These are phyloP conservation scores for Leccinum longicurvipes DNA, from an alignment of 768 basidiomycete genomes.

Conservation along the genomic window DNA sequence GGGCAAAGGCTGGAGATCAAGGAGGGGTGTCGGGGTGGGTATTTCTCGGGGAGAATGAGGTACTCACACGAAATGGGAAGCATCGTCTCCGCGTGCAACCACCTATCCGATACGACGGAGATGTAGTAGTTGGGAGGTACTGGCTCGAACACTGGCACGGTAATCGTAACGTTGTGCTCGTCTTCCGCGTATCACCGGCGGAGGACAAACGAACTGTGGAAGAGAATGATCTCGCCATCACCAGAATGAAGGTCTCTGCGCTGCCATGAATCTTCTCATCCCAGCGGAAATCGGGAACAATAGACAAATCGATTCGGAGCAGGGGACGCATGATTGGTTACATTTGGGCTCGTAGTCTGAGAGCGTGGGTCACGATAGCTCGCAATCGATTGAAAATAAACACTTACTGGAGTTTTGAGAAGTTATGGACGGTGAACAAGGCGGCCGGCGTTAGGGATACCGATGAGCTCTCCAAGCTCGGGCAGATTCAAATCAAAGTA, in stretches of 20 bases:
- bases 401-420: conserved; percentile 87
- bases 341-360: conserved; percentile 87
- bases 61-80: conserved; percentile 97
- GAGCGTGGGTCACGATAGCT: not conserved
- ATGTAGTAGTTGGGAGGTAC: conserved; percentile 99
- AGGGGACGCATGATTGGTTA: conserved; percentile 94
- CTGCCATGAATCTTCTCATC: conserved; percentile 89
- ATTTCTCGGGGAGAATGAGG: conserved; percentile 94
- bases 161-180: conserved; percentile 92
- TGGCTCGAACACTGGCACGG: conserved; percentile 95
- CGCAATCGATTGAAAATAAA: not conserved
- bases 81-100: conserved; percentile 92
- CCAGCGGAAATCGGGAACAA: too few relatives aligned
- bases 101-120: conserved; percentile 80
- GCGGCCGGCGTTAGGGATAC: conserved; percentile 88
- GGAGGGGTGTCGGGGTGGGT: conserved; percentile 90
- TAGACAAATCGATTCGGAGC: conserved; percentile 90
- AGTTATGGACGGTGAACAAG: conserved; percentile 91
- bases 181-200: conserved; percentile 89
- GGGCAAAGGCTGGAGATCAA: conserved; percentile 91
- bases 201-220: conserved; percentile 90
- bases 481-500: conserved; percentile 91
- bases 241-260: conserved; percentile 89
- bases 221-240: conserved; percentile 93
- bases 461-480: conserved; percentile 93